A percentile compares a stretch with the other conserved stretches of the same genome.
These are phyloP conservation scores for Mycena vulgaris DNA, from an alignment of 768 basidiomycete species.

Conservation along the genomic window DNA sequence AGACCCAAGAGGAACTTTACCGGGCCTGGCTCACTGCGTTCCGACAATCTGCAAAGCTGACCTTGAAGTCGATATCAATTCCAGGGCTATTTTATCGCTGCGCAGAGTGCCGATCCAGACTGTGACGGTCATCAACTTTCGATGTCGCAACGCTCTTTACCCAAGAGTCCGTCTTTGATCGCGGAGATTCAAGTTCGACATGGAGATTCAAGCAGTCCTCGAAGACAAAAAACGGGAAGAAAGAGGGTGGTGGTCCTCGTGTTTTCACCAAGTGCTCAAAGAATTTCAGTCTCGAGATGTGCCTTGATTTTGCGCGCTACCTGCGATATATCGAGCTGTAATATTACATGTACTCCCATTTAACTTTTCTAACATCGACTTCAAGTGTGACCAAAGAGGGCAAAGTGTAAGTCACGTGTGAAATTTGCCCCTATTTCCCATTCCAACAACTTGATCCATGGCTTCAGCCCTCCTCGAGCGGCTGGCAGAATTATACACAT, in stretches of 20 bases:
- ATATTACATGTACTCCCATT: no score
- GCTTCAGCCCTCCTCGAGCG: no score
- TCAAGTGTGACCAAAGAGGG: no score
- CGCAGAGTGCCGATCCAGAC: neutral
- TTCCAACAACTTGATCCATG: no score
- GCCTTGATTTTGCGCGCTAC: constrained; percentile 13
- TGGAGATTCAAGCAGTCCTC: constrained; percentile 21
- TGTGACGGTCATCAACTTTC: constrained; percentile 7
- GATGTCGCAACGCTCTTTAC: constrained; percentile 25
- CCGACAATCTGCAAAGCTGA: constrained; percentile 30
- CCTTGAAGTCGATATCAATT: constrained; percentile 29
- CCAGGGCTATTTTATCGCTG: constrained; percentile 5
- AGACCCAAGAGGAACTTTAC: constrained; percentile 24
- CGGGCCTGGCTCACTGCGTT: constrained; percentile 35
- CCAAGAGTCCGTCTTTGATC: constrained; percentile 39
- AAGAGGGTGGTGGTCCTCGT: constrained; percentile 33
- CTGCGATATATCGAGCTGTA: no score
- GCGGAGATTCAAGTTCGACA: constrained; percentile 10
- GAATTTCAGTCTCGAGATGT: constrained; percentile 32
- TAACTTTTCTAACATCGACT: no score
- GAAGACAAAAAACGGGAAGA: constrained; percentile 37
- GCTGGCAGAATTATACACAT: no score
- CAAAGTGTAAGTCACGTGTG: no score
- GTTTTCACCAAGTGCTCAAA: constrained; percentile 35
- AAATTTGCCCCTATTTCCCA: no score